Evolutionary conservation across 306 rosid genomes (phyloP).

Genomic region (Cicer judaicum): DNA sequence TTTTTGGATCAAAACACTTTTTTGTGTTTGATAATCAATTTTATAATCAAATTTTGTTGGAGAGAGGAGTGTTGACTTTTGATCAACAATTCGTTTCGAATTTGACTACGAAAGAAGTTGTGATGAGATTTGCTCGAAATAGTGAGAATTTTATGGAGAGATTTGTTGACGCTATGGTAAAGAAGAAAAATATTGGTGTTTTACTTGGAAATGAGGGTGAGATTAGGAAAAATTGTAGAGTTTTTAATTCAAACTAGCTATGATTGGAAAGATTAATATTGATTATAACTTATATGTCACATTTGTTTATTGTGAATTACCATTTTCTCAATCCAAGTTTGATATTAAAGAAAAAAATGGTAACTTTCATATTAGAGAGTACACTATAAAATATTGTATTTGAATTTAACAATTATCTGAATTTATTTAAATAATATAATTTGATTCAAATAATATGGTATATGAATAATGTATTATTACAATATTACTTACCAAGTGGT

Average conservation of each 20-base stretch:
- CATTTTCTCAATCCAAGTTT: no score
- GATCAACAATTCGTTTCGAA: conserved; percentile 63
- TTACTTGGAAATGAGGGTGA: conserved; percentile 51
- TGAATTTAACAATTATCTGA: no score
- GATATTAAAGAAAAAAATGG: no score
- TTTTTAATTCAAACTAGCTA: conserved; percentile 37
- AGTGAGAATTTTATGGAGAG: conserved; percentile 37
- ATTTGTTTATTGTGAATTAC: no score
- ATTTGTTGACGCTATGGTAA: conserved; percentile 56
- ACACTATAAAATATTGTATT: no score
- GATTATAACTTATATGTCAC: no score
- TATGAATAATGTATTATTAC: no score
- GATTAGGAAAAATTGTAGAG: conserved; percentile 61
- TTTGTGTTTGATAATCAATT: conserved; percentile 51
- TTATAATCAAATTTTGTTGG: conserved; percentile 44
- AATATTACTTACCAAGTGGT: no score
- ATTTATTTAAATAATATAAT: no score
- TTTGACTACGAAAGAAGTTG: conserved; percentile 36
- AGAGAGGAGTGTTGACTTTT: conserved; percentile 52
- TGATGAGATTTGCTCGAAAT: conserved; percentile 48
- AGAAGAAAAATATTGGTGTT: conserved; percentile 52
- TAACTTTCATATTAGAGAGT: no score
- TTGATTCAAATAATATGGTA: no score
- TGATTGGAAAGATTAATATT: background rate
- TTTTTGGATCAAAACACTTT: conserved; percentile 29